phyloP scores from a whole-genome alignment of 805 yeast genomes.

The Wickerhamomyces alni region DNA sequence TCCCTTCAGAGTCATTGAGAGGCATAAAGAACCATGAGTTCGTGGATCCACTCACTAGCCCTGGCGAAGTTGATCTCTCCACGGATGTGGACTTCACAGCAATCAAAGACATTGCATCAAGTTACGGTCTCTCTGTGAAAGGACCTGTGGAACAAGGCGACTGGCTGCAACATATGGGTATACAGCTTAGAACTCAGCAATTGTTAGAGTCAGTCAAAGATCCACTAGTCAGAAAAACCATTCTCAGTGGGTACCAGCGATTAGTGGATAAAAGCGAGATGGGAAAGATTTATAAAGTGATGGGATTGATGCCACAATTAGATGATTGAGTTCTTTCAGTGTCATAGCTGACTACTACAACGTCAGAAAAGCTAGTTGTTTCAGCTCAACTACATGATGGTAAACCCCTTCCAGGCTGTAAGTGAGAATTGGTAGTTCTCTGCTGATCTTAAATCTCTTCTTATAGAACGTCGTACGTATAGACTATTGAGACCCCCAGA shows the following conservation, averaged over 20 bases:
- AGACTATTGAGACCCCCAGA: no score
- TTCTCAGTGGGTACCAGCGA: slow-evolving; percentile 53
- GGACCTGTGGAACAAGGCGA: slow-evolving; percentile 71
- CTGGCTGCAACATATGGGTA: slow-evolving; percentile 71
- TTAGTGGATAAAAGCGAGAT: slow-evolving; percentile 59
- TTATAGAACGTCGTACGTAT: no score
- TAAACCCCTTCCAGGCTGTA: no score
- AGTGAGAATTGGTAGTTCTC: no score
- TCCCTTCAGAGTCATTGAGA: slow-evolving; percentile 69
- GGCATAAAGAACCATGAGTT: slow-evolving; percentile 69
- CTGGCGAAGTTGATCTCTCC: slow-evolving; percentile 78
- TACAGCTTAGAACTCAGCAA: slow-evolving; percentile 62
- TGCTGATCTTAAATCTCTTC: no score
- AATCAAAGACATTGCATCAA: slow-evolving; percentile 28
- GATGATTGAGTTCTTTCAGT: no score
- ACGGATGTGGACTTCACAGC: slow-evolving; percentile 79
- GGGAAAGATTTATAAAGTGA: slow-evolving; percentile 74
- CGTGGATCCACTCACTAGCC: slow-evolving; percentile 67
- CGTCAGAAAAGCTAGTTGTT: no score
- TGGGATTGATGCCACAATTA: slow-evolving; percentile 48
- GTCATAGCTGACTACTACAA: no score
- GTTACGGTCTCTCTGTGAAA: slow-evolving; percentile 17
- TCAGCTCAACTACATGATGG: no score
- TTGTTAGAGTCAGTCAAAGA: slow-evolving; percentile 37
- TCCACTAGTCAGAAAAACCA: slow-evolving; percentile 41